Evolutionary conservation across 1,284 basidiomycete genomes (phyloP).

Genomic region (Heliocybe sulcata): DNA sequence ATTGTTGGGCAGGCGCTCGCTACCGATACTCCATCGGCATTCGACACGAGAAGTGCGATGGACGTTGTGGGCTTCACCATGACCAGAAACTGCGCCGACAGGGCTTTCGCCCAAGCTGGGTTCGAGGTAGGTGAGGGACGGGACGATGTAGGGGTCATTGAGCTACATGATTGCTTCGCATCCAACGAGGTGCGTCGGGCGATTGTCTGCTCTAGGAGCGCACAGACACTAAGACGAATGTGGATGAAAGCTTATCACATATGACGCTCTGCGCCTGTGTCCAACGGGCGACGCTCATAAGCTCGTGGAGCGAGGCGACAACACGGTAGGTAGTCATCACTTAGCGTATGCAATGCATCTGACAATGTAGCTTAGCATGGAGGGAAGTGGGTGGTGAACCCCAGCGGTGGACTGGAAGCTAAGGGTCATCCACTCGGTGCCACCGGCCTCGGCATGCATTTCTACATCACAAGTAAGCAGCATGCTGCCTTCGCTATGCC

Average conservation of each 20-base stretch:
- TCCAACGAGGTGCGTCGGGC: slow-evolving; percentile 54
- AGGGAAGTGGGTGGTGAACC: slow-evolving; percentile 85
- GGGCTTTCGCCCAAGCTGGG: slow-evolving; percentile 69
- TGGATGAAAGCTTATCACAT: slow-evolving; percentile 62
- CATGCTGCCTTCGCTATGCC: slow-evolving; percentile 7
- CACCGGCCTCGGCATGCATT: slow-evolving; percentile 84
- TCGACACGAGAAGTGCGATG: slow-evolving; percentile 64
- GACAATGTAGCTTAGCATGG: slow-evolving; percentile 49
- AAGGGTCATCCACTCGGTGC: slow-evolving; percentile 86
- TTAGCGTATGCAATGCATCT: neutral
- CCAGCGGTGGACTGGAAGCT: slow-evolving; percentile 80
- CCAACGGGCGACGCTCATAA: slow-evolving; percentile 64
- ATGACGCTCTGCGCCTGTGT: slow-evolving; percentile 79
- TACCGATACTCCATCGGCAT: slow-evolving; percentile 59
- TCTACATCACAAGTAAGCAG: slow-evolving; percentile 72
- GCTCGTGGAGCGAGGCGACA: slow-evolving; percentile 72
- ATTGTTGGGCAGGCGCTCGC: slow-evolving; percentile 58
- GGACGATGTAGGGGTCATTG: slow-evolving; percentile 77
- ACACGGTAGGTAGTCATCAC: slow-evolving; percentile 46
- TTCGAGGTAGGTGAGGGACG: slow-evolving; percentile 56
- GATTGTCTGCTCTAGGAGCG: neutral
- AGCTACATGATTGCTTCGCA: slow-evolving; percentile 83
- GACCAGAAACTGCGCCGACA: slow-evolving; percentile 64
- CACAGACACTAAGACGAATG: neutral
- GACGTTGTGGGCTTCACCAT: slow-evolving; percentile 71